These are phyloP conservation scores for Thelonectria blattea DNA, from an alignment of 2,329 filamentous ascomycete genomes.

Conservation along the genomic window DNA sequence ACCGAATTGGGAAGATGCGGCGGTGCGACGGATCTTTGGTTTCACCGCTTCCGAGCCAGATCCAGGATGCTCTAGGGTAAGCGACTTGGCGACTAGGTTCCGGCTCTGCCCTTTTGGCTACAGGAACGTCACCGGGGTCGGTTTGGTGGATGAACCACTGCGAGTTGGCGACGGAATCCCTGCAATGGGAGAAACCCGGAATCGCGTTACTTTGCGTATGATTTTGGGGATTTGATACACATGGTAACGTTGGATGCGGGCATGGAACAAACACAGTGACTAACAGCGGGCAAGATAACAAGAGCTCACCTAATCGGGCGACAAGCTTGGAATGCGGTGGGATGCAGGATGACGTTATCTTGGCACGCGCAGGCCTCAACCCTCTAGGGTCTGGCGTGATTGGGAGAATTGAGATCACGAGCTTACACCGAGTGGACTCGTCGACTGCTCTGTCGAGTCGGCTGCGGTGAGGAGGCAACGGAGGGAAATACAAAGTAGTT, in stretches of 20 bases:
- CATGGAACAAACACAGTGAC: background rate
- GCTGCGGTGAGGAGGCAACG: no score
- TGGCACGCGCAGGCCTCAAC: slow-evolving; percentile 35
- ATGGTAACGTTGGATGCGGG: background rate
- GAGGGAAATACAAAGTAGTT: no score
- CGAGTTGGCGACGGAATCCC: background rate
- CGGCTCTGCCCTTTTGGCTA: background rate
- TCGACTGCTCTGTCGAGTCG: background rate
- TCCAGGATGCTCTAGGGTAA: slow-evolving; percentile 27
- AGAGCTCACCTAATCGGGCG: background rate
- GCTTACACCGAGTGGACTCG: slow-evolving; percentile 24
- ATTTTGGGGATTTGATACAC: background rate
- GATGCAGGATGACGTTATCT: slow-evolving; percentile 36
- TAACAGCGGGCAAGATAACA: no score
- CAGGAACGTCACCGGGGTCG: background rate
- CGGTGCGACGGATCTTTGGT: slow-evolving; percentile 26
- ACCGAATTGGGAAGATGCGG: slow-evolving; percentile 6
- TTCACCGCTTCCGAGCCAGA: slow-evolving; percentile 26
- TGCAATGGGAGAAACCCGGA: background rate
- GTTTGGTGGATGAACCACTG: background rate
- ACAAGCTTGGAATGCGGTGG: background rate
- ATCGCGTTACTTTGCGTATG: background rate
- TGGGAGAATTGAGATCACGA: slow-evolving; percentile 30
- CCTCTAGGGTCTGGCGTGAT: slow-evolving; percentile 17
- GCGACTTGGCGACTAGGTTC: background rate